Evolutionary conservation across 352 stramenopile genomes (phyloP), one percentile per base, ranked within the genome.

Genomic region (Globisporangium carolinianum): DNA sequence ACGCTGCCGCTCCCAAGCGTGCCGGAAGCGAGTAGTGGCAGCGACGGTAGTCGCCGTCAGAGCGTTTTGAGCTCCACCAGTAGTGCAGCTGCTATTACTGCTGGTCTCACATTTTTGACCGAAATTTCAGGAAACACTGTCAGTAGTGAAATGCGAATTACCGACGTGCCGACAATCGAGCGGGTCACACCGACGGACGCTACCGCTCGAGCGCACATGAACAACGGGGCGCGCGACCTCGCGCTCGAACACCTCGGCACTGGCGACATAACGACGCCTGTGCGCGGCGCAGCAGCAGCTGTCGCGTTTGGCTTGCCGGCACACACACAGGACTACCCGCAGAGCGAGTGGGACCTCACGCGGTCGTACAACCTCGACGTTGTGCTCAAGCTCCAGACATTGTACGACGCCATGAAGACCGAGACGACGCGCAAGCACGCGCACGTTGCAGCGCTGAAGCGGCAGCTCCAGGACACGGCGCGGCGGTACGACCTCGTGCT

Each of bases 331-430:
- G 84, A 94, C 51, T 89, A 91, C 53, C 72, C 79, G 11, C 81
- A 92, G 57, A 79, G 71, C 11, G 84, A 93, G 52, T 91, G 78
- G 76, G 79, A 90, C 39, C 49, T 91, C 10, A 83, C 83, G 36
- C 73, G 84, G 55, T 87, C 83, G 15, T 90, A 89, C 67, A 91
- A 90, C 47, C 73, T 88, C 66, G 71, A 87, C 47, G 62, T 90
- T 7, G 72, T 91, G 49, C 72, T 90, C 24, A 90, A 88, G 63
- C 68, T 94, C 6, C 84, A 94, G 62, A 75, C 76, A 43, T 35
- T 88, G 39, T 85, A 88, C 57, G 79, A 94, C 55, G 76, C 63
- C 6, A 69, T 83, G 11, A 83, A 78, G 39, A 63, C 73, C 4
- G 84, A 92, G 53, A 71, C 79, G 14, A 62, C 72, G 35, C 72